Evolutionary conservation across 768 basidiomycete genomes (phyloP), one percentile per base, ranked within the genome.

Genomic region (Psilocybe subaeruginosa): DNA sequence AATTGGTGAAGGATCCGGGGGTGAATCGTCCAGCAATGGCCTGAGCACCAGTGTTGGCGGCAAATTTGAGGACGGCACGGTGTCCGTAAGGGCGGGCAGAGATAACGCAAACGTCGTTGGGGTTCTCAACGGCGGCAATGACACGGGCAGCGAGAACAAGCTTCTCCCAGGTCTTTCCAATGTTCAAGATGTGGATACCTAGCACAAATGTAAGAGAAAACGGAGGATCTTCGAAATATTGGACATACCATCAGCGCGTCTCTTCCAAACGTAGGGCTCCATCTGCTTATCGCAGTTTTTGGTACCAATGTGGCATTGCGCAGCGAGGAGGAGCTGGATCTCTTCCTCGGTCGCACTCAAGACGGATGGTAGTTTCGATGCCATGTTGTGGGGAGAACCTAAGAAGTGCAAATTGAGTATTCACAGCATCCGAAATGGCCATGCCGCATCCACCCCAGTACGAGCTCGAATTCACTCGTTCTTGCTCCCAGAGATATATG

Each of bases 231-330:
- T 37, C 31, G 23, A 47, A 52, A 49, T 57, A 37, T 35, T 58
- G 19, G 33, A 76, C 92, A 76, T 70, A 96, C 97, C 97, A 78
- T 99, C 97, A 64, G 89, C 75, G 73, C 97, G 87, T 76, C 97
- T 83, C 83, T 96, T 99, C 90, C 90, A 99, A 79, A 99, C 93
- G 78, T 99, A 99, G 58, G 93, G 84, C 72, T 91, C 88, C 97
- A 99, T 99, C 78, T 95, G 92, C 88, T 95, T 97, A 77, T 99
- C 97, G 82, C 95, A 97, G 81, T 98, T 97, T 91, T 99, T 99
- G 67, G 91, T 94, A 74, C 96, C 97, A 66, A 99, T 91, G 75
- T 98, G 97, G 77, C 89, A 91, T 82, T 98, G 93, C 19, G 97
- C 97, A 72, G 95, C 89, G 63, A 99, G 85, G 72, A 99, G 85